Percentiles rank a stretch among this genome's conserved stretches.
Evolutionary conservation across 768 basidiomycete genomes (phyloP).

Genomic region (Clitopilus hobsonii): DNA sequence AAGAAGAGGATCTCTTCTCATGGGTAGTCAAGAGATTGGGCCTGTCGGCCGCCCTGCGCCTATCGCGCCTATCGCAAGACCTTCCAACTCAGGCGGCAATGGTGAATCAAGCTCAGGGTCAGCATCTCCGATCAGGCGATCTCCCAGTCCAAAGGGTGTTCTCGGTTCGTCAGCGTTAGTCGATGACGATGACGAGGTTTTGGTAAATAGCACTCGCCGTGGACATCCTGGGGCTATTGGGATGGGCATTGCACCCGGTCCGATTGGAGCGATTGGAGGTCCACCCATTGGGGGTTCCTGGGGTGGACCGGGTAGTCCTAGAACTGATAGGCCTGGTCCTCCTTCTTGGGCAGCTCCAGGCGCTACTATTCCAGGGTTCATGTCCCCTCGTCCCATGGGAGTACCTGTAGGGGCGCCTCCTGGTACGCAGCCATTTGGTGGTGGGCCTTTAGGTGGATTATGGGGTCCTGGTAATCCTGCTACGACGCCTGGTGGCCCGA

Average conservation of each 20-base stretch:
- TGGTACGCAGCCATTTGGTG: not conserved
- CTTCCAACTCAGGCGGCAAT: slow-evolving; percentile 32
- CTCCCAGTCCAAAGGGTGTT: slow-evolving; percentile 57
- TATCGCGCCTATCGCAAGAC: slow-evolving; percentile 67
- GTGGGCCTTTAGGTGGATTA: slow-evolving; percentile 31
- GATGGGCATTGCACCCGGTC: slow-evolving; percentile 33
- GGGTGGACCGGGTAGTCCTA: not conserved
- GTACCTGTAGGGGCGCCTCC: slow-evolving; percentile 12
- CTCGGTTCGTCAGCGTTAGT: slow-evolving; percentile 76
- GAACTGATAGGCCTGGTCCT: not conserved
- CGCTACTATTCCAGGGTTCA: not conserved
- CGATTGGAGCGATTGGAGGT: slow-evolving; percentile 22
- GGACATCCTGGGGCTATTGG: slow-evolving; percentile 1
- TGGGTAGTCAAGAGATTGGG: slow-evolving; percentile 39
- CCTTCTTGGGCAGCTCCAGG: not conserved
- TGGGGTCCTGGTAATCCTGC: slow-evolving; percentile 46
- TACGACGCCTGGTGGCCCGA: slow-evolving; percentile 12
- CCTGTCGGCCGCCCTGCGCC: slow-evolving; percentile 50
- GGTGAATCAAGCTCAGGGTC: slow-evolving; percentile 59
- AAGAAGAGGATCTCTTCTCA: slow-evolving; percentile 38
- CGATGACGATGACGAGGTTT: slow-evolving; percentile 78
- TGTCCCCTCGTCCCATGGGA: slow-evolving; percentile 13
- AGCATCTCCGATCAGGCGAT: slow-evolving; percentile 47
- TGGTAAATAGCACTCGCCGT: slow-evolving; percentile 36
- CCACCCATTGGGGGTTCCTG: slow-evolving; percentile 7